A percentile compares a stretch with the other conserved stretches of the same genome.
Conservation (phyloP, 345 rosid genomes). For the Anacardium occidentale region DNA sequence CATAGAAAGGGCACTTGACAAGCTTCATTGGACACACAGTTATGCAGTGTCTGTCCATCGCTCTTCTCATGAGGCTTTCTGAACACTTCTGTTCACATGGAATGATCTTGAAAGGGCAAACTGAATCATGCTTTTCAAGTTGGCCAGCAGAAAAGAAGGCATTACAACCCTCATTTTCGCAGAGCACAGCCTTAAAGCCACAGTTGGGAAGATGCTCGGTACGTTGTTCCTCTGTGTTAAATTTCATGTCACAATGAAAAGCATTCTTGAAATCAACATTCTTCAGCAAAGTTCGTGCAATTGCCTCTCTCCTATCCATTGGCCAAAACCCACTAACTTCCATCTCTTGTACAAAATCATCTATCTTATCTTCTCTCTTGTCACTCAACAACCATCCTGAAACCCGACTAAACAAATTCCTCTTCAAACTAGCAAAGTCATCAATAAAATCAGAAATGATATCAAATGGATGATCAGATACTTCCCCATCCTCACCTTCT, state of each 20-base stretch:
- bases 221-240: slow-evolving; percentile 49
- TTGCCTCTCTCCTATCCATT: slow-evolving; percentile 50
- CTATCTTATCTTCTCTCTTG: slow-evolving; percentile 78
- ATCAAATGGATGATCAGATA: slow-evolving; percentile 70
- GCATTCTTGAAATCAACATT: slow-evolving; percentile 70
- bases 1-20: slow-evolving; percentile 74
- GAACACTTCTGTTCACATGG: slow-evolving; percentile 82
- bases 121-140: slow-evolving; percentile 60
- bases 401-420: slow-evolving; percentile 31
- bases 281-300: slow-evolving; percentile 58
- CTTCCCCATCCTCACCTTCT: slow-evolving; percentile 47
- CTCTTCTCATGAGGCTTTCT: slow-evolving; percentile 63
- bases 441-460: slow-evolving; percentile 63
- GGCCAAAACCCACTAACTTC: slow-evolving; percentile 79
- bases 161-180: slow-evolving; percentile 69
- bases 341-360: slow-evolving; percentile 87
- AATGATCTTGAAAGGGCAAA: slow-evolving; percentile 80
- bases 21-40: slow-evolving; percentile 81
- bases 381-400: slow-evolving; percentile 83
- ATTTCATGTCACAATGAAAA: slow-evolving; percentile 70
- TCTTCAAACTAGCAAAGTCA: slow-evolving; percentile 65
- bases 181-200: slow-evolving; percentile 55
- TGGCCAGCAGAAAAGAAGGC: slow-evolving; percentile 47
- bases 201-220: slow-evolving; percentile 45
- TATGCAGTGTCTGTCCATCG: slow-evolving; percentile 90